Evolutionary conservation across 2,329 filamentous ascomycete genomes (phyloP).

Genomic region (Paraconiothyrium brasiliense): DNA sequence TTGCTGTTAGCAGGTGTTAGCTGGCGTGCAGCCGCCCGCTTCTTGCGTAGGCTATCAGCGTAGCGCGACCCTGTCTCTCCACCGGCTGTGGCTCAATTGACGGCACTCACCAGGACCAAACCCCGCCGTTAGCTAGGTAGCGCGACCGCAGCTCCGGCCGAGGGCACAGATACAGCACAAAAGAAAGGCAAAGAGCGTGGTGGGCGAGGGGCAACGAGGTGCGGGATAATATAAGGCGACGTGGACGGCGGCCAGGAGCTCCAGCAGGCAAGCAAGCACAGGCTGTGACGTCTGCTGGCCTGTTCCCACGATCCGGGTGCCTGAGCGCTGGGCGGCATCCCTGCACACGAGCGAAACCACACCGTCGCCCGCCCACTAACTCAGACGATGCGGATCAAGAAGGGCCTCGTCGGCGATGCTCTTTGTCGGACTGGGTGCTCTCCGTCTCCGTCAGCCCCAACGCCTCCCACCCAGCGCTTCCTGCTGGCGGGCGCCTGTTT

Average conservation of each 20-base stretch:
- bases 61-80: constrained; percentile 11
- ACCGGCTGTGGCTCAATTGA: constrained; percentile 5
- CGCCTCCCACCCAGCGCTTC: not conserved
- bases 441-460: not conserved
- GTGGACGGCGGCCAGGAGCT: constrained; percentile 4
- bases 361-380: not conserved
- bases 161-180: not conserved
- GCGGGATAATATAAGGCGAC: constrained; percentile 4
- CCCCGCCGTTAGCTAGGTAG: not conserved
- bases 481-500: not conserved
- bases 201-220: not conserved
- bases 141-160: not conserved
- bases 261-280: not conserved
- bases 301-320: constrained; percentile 9
- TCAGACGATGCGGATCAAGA: not conserved
- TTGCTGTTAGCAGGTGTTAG: constrained; percentile 7
- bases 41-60: not conserved
- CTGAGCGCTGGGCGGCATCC: constrained; percentile 7
- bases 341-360: not conserved
- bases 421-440: not conserved
- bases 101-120: constrained; percentile 8
- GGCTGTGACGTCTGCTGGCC: constrained; percentile 11
- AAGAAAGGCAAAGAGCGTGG: constrained; percentile 7
- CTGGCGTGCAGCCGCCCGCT: not conserved
- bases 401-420: not conserved